These are phyloP conservation scores for Dryadomyces quercivorus DNA, from an alignment of 2,329 filamentous ascomycete species.

Conservation along the genomic window DNA sequence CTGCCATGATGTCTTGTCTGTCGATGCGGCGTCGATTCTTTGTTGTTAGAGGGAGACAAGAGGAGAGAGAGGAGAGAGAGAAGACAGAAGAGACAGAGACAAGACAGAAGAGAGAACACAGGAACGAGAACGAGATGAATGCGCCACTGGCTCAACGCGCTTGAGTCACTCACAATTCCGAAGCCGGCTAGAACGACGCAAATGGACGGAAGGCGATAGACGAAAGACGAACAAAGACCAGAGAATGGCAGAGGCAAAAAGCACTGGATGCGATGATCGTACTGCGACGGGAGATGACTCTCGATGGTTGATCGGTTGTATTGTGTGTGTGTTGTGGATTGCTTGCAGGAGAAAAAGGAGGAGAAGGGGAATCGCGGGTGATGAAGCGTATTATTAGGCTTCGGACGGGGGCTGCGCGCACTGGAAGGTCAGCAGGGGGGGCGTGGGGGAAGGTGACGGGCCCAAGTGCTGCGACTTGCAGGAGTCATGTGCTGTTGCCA, in stretches of 20 bases:
- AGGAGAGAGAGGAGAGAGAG: neutral
- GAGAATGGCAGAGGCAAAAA: conserved; percentile 23
- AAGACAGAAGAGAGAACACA: neutral
- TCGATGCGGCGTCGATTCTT: neutral
- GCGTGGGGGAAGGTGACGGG: neutral
- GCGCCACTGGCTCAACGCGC: too few species aligned
- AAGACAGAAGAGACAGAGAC: neutral
- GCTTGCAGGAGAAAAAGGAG: conserved; percentile 28
- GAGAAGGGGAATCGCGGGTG: conserved; percentile 15
- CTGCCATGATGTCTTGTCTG: conserved; percentile 29
- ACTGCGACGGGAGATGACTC: conserved; percentile 49
- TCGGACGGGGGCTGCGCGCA: conserved; percentile 3
- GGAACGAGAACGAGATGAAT: too few species aligned
- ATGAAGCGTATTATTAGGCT: conserved; percentile 11
- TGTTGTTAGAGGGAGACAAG: neutral
- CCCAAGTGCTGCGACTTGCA: neutral
- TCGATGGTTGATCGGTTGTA: conserved; percentile 29
- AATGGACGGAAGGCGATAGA: conserved; percentile 2
- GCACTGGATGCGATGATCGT: conserved; percentile 42
- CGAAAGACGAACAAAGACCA: conserved; percentile 19
- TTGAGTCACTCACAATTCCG: conserved; percentile 23
- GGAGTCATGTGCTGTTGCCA: too few species aligned
- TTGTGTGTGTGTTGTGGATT: conserved; percentile 34
- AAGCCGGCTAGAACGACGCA: conserved; percentile 14
- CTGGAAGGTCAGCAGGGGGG: neutral